phyloP scores from a whole-genome alignment of 2,329 filamentous ascomycete species.

The Penicillium rolfsii region DNA sequence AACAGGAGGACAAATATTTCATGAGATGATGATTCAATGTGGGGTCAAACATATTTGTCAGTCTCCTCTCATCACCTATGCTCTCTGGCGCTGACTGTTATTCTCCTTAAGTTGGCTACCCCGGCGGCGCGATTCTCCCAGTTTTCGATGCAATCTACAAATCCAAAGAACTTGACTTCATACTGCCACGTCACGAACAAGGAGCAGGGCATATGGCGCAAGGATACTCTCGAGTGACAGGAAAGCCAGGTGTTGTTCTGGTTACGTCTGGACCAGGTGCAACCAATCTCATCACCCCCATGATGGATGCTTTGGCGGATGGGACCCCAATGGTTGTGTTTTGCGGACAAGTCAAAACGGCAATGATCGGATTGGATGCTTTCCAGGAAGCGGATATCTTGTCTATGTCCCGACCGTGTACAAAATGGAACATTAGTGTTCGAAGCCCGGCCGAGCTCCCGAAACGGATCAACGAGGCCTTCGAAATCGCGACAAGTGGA shows the following conservation, averaged over 20 bases:
- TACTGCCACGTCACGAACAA: conserved; percentile 91
- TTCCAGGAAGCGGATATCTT: conserved; percentile 94
- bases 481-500: conserved; percentile 90
- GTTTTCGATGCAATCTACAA: conserved; percentile 98
- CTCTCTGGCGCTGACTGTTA: not conserved
- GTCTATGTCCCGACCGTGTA: conserved; percentile 87
- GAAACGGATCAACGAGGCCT: conserved; percentile 88
- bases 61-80: too few relatives aligned
- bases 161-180: conserved; percentile 88
- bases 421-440: conserved; percentile 97
- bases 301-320: conserved; percentile 90
- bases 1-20: conserved; percentile 11
- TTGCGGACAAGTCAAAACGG: conserved; percentile 83
- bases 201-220: conserved; percentile 97
- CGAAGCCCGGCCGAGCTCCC: conserved; percentile 88
- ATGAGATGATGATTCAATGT: conserved; percentile 12
- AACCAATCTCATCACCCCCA: conserved; percentile 90
- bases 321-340: conserved; percentile 94
- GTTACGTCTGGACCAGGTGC: conserved; percentile 94
- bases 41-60: conserved; percentile 10
- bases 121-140: conserved; percentile 60
- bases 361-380: conserved; percentile 84
- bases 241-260: conserved; percentile 88
- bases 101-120: not conserved
- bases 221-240: conserved; percentile 86